Percentiles rank a stretch among this genome's conserved stretches.
Conservation (phyloP, 1,139 yeast species). For the Geotrichum cucujoidarum region DNA sequence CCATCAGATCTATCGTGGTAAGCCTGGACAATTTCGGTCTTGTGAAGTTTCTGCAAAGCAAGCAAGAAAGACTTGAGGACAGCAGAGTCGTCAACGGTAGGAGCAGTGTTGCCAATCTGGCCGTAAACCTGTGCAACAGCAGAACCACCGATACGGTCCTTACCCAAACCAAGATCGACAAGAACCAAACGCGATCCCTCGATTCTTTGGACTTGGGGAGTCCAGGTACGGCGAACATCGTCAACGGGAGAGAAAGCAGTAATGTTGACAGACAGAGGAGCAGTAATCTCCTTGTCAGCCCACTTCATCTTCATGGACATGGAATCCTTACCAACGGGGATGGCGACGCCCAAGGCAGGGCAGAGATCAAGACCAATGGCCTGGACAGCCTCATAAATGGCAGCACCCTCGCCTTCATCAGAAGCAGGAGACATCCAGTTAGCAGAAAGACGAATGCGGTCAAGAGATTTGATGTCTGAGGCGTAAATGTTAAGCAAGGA, state of each 20-base stretch:
- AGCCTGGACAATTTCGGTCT: conserved; percentile 58
- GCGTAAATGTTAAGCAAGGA: conserved; percentile 84
- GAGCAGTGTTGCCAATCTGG: conserved; percentile 77
- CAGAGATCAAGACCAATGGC: conserved; percentile 94
- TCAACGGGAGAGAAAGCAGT: conserved; percentile 89
- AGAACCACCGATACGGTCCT: conserved; percentile 73
- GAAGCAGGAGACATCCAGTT: conserved; percentile 99
- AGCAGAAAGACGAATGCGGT: conserved; percentile 81
- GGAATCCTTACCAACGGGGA: conserved; percentile 98
- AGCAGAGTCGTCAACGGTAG: conserved; percentile 69
- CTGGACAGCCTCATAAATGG: conserved; percentile 92
- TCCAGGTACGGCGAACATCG: conserved; percentile 89
- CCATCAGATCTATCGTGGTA: conserved; percentile 98
- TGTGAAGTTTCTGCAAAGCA: conserved; percentile 67
- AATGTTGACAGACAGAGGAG: conserved; percentile 87
- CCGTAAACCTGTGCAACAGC: conserved; percentile 91
- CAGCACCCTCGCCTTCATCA: conserved; percentile 93
- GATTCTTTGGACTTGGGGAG: conserved; percentile 65
- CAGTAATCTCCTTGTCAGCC: conserved; percentile 76
- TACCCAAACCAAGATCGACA: conserved; percentile 70
- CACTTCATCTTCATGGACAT: conserved; percentile 99
- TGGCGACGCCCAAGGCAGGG: conserved; percentile 84
- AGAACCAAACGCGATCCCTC: conserved; percentile 58
- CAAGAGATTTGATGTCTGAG: conserved; percentile 75
- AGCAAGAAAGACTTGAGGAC: conserved; percentile 65